These are phyloP conservation scores for Epichloe bromicola DNA, from an alignment of 2,329 filamentous ascomycete species.

Conservation along the genomic window DNA sequence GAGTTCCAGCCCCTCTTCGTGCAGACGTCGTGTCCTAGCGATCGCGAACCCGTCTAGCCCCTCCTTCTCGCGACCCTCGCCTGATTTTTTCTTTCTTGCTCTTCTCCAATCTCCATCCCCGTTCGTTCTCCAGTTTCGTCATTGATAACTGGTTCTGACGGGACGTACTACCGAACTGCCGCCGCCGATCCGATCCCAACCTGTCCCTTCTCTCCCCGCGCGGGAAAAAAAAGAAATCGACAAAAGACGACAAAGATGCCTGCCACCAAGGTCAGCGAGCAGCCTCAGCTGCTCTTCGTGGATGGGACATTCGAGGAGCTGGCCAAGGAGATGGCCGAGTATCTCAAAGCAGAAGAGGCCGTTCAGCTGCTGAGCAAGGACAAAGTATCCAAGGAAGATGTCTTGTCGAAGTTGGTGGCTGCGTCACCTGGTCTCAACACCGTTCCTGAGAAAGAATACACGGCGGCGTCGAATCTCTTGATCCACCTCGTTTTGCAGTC, in stretches of 20 bases:
- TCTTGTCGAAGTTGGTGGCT: slow-evolving; percentile 77
- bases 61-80: slow-evolving; percentile 9
- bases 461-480: slow-evolving; percentile 90
- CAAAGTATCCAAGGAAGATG: slow-evolving; percentile 60
- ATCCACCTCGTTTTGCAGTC: slow-evolving; percentile 86
- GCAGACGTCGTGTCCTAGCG: slow-evolving; percentile 7
- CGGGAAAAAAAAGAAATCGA: slow-evolving; percentile 1
- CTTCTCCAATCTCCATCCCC: slow-evolving; percentile 2
- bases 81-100: slow-evolving; percentile 13
- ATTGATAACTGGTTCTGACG: too few relatives aligned
- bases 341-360: slow-evolving; percentile 73
- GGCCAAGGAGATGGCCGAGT: slow-evolving; percentile 86
- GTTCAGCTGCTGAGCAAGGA: slow-evolving; percentile 61
- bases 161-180: not conserved
- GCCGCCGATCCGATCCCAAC: not conserved
- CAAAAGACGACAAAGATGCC: slow-evolving; percentile 12
- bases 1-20: slow-evolving; percentile 12
- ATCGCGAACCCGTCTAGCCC: slow-evolving; percentile 12
- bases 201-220: not conserved
- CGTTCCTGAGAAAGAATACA: slow-evolving; percentile 92
- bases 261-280: slow-evolving; percentile 27
- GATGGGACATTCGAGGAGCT: slow-evolving; percentile 92
- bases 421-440: slow-evolving; percentile 66
- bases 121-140: too few relatives aligned
- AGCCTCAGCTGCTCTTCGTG: slow-evolving; percentile 56